phyloP scores from a whole-genome alignment of 306 rosid genomes.

The Pterocarpus macrocarpus region DNA sequence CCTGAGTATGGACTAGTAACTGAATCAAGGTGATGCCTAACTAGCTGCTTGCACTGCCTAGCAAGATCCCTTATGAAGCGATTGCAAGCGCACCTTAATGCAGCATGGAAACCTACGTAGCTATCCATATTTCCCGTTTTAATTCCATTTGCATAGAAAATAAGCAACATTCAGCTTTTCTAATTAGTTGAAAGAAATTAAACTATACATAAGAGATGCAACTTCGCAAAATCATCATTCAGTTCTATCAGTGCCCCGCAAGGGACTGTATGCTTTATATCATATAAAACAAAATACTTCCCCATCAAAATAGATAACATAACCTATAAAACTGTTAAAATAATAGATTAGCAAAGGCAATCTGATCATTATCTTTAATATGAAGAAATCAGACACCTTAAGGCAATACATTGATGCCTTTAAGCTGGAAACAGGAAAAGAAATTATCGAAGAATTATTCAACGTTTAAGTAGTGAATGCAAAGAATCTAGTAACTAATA shows the following conservation, averaged over 20 bases:
- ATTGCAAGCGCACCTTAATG: constrained; percentile 79
- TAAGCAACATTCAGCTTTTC: constrained; percentile 42
- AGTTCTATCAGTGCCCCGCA: neutral
- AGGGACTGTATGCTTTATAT: too few relatives aligned
- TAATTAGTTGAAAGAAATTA: constrained; percentile 33
- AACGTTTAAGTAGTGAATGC: neutral
- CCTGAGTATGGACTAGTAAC: constrained; percentile 97
- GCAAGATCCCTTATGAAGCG: constrained; percentile 82
- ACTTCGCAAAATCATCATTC: constrained; percentile 5
- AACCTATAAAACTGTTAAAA: too few relatives aligned
- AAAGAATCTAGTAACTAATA: neutral
- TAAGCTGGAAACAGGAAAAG: neutral
- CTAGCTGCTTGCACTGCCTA: constrained; percentile 87
- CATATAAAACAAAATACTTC: too few relatives aligned
- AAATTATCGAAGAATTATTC: neutral
- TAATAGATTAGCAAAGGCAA: neutral
- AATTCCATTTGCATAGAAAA: constrained; percentile 68
- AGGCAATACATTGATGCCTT: neutral
- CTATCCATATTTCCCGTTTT: constrained; percentile 83
- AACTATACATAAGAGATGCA: neutral
- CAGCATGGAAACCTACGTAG: constrained; percentile 92
- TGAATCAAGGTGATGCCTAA: constrained; percentile 91
- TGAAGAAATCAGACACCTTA: neutral
- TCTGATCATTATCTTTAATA: neutral
- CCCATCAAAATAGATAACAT: too few relatives aligned